Base-by-base conservation (phyloP, 2,329 filamentous ascomycete species). In the Paraphoma sp. region DNA sequence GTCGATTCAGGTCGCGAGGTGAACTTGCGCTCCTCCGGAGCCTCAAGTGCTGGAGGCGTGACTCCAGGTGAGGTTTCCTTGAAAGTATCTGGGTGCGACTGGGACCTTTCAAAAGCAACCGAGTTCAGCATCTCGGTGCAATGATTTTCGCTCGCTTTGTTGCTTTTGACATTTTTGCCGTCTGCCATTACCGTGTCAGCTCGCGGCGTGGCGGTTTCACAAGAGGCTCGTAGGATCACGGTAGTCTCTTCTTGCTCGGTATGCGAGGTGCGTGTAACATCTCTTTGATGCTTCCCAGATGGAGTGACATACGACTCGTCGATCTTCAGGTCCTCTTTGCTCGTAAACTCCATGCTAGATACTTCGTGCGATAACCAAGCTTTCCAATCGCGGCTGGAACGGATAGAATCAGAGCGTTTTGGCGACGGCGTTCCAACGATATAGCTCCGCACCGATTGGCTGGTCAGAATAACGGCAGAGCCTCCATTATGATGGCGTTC, bases 351-450 rank as follows among this genome's bases (percentile, higher is more conserved):
- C 18, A 80, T 72, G 11, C 75, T 74, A 1, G 72, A 74, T 23
- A 82, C 73, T 57, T 82, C 80, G 48, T 78, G 75, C 2, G 77
- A 79, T 2, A 82, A 63, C 80, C 80, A 82, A 10, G 72, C 73
- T 33, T 77, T 79, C 80, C 80, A 82, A 38, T 82, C 80, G 30
- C 69, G 68, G 61, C 80, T 81, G 14, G 65, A 76, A 48, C 63
- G 71, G 18, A 60, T 60, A 11, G 61, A 72, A 28, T 60, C 59
- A 11, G 51, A 57, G 11, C 63, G 64, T 12, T 63, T 55, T 9
- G 67, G 68, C 31, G 70, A 68, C 2, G 71, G 67, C 6, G 71
- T 72, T 4, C 74, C 75, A 29, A 76, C 63, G 12, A 77, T 70
- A 54, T 80, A 81, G 50, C 77, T 79, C 45, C 77, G 76, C 11